These are phyloP conservation scores for Cystobasidiaceae sp. DNA, from an alignment of 1,284 basidiomycete genomes.

Conservation along the genomic window DNA sequence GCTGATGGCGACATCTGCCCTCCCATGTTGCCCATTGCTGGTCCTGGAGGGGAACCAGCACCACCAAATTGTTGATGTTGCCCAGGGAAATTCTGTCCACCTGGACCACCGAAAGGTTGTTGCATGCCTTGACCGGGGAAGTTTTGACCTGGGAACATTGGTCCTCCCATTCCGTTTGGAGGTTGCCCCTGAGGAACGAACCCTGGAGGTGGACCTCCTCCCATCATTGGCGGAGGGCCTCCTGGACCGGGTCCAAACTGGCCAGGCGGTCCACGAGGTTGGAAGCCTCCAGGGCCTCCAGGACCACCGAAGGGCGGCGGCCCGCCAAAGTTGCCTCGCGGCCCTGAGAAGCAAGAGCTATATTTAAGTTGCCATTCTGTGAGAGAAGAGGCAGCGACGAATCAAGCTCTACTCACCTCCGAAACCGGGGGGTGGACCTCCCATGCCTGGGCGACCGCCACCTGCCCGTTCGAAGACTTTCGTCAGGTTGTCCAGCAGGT, in stretches of 20 bases:
- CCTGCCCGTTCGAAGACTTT: constrained; percentile 64
- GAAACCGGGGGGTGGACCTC: constrained; percentile 21
- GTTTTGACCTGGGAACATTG: neutral
- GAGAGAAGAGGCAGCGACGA: neutral
- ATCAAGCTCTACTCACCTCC: constrained; percentile 8
- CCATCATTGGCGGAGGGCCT: constrained; percentile 19
- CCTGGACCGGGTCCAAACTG: constrained; percentile 2
- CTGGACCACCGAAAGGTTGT: neutral
- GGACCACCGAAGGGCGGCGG: constrained; percentile 3
- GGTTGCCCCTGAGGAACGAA: constrained; percentile 23
- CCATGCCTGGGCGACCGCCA: constrained; percentile 13
- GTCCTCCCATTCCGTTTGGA: neutral
- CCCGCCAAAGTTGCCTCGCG: constrained; percentile 24
- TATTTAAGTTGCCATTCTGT: neutral
- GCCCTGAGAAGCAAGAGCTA: neutral
- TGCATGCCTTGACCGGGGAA: constrained; percentile 12
- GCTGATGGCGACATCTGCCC: constrained; percentile 19
- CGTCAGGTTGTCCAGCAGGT: constrained; percentile 91
- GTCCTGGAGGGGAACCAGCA: neutral
- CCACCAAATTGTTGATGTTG: neutral
- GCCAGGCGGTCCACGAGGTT: constrained; percentile 8
- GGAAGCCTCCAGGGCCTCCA: neutral
- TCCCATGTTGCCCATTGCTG: neutral
- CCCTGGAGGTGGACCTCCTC: neutral
- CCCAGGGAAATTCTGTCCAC: neutral